phyloP scores from a whole-genome alignment of 768 basidiomycete species.

The Boletus bicolor region DNA sequence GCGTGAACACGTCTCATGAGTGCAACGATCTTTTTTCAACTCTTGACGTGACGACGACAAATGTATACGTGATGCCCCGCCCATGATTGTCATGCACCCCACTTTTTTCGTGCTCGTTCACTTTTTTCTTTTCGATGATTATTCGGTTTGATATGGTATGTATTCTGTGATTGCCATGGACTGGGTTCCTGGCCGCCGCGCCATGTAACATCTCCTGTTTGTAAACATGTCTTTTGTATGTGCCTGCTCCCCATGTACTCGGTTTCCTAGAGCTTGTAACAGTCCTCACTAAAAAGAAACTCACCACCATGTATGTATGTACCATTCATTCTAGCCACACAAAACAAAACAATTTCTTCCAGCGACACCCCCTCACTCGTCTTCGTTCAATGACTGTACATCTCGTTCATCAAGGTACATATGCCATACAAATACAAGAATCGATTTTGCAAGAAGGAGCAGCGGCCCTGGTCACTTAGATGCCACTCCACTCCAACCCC shows the following conservation, averaged over 20 bases:
- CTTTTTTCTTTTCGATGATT: background rate
- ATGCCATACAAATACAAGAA: background rate
- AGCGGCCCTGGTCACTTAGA: constrained; percentile 31
- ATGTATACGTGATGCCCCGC: background rate
- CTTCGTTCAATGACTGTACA: background rate
- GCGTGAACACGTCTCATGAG: background rate
- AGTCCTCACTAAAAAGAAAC: background rate
- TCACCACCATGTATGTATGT: constrained; percentile 1
- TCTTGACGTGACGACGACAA: background rate
- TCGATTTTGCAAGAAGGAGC: background rate
- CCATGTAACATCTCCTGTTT: background rate
- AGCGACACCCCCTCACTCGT: background rate
- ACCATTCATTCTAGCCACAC: background rate
- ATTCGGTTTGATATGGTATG: constrained; percentile 5
- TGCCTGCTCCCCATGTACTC: background rate
- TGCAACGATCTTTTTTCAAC: background rate
- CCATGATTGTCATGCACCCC: background rate
- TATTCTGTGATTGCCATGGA: background rate
- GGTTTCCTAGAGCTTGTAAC: background rate
- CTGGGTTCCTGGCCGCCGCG: background rate
- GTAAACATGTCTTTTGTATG: background rate
- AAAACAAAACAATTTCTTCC: background rate
- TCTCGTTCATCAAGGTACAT: background rate
- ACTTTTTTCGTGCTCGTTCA: background rate
- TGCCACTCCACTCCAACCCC: constrained; percentile 67